A percentile compares a stretch with the other conserved stretches of the same genome.
Evolutionary conservation across 106 monocot species (phyloP).

Genomic region (Phalaenopsis aphrodite): DNA sequence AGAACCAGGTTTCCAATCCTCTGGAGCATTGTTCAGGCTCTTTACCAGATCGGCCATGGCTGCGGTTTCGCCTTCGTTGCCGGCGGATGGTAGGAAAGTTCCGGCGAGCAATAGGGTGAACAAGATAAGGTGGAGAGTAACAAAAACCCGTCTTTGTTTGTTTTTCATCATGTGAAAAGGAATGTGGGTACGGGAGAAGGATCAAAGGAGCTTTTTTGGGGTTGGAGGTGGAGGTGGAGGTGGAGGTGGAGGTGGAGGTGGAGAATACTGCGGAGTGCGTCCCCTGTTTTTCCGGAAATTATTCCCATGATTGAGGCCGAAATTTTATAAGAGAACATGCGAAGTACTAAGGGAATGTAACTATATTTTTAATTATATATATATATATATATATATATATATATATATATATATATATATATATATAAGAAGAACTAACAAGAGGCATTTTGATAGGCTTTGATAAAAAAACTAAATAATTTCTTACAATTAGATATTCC

Average conservation of each 20-base stretch:
- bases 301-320: neutral
- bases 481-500: no score
- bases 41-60: neutral
- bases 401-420: no score
- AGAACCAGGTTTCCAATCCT: conserved; percentile 2
- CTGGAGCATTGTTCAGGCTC: neutral
- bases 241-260: neutral
- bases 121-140: neutral
- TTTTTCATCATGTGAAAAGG: neutral
- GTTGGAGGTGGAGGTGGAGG: conserved; percentile 3
- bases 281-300: neutral
- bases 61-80: neutral
- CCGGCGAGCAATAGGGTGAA: neutral
- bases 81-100: neutral
- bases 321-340: neutral
- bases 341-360: no score
- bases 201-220: neutral
- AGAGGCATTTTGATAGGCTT: no score
- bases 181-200: neutral
- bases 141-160: neutral
- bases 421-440: no score
- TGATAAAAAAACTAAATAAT: no score
- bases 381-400: no score
- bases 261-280: neutral
- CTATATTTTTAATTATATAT: no score